Percentiles rank a stretch among this genome's conserved stretches.
These are phyloP conservation scores for Gnomoniopsis sp. DNA, from an alignment of 2,329 filamentous ascomycete genomes.

Conservation along the genomic window DNA sequence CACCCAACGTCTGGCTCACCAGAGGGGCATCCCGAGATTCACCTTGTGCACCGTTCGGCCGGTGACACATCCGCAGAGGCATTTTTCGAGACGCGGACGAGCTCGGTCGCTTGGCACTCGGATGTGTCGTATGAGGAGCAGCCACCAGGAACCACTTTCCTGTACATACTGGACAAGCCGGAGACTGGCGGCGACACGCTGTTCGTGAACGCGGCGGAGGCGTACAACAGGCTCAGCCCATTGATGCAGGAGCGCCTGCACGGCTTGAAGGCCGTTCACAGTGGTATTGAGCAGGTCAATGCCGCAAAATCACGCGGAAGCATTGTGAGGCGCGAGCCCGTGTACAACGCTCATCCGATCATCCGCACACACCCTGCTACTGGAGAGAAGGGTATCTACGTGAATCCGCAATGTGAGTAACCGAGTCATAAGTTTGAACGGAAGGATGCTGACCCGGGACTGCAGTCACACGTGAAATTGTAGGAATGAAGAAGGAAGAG, in stretches of 20 bases:
- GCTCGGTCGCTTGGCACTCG: constrained; percentile 83
- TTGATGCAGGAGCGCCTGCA: constrained; percentile 77
- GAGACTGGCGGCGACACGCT: constrained; percentile 79
- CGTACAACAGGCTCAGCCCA: constrained; percentile 77
- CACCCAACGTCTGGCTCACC: constrained; percentile 70
- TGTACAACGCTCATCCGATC: constrained; percentile 71
- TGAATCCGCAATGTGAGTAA: constrained; percentile 76
- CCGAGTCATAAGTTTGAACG: background rate
- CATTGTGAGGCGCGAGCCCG: constrained; percentile 71
- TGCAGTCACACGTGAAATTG: constrained; percentile 72
- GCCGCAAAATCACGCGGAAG: constrained; percentile 64
- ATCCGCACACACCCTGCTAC: constrained; percentile 79
- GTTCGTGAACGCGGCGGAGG: constrained; percentile 75
- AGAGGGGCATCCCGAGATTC: constrained; percentile 64
- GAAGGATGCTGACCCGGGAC: constrained; percentile 20
- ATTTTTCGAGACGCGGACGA: constrained; percentile 67
- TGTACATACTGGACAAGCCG: constrained; percentile 83
- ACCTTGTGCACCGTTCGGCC: constrained; percentile 68
- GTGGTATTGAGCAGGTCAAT: constrained; percentile 75
- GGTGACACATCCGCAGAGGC: constrained; percentile 57
- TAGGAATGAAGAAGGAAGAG: constrained; percentile 84
- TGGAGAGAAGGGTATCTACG: constrained; percentile 77
- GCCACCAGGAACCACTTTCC: constrained; percentile 84
- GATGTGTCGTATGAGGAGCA: constrained; percentile 87
- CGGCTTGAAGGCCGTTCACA: constrained; percentile 77